Percentiles rank a stretch among this genome's conserved stretches.
Evolutionary conservation across 805 yeast species (phyloP).

Genomic region (Tetrapisispora phaffii): DNA sequence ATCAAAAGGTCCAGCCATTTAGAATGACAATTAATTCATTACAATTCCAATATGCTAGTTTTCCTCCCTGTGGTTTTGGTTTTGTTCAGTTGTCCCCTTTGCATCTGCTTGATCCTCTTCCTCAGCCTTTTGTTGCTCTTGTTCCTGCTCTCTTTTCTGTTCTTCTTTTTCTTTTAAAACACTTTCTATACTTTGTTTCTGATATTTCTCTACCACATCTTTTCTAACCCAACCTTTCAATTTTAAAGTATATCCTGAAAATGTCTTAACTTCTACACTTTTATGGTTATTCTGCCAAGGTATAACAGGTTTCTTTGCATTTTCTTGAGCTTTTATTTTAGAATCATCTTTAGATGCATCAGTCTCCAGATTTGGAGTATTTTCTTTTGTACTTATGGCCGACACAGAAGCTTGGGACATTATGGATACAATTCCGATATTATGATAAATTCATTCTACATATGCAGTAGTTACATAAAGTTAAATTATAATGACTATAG

Average conservation of each 20-base stretch:
- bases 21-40: no score
- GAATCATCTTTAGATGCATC: neutral
- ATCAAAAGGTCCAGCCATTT: neutral
- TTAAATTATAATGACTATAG: no score
- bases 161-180: conserved; percentile 3
- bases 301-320: conserved; percentile 9
- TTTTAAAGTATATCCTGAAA: conserved; percentile 21
- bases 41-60: neutral
- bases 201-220: conserved; percentile 9
- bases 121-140: neutral
- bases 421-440: no score
- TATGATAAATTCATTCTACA: no score
- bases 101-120: neutral
- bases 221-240: conserved; percentile 23
- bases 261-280: conserved; percentile 16
- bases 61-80: neutral
- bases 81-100: neutral
- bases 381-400: conserved; percentile 2
- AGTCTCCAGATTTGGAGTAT: neutral
- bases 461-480: no score
- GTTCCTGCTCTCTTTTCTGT: neutral
- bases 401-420: conserved; percentile 1
- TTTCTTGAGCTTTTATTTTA: neutral
- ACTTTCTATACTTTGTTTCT: neutral
- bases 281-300: conserved; percentile 19